Evolutionary conservation across 306 rosid species (phyloP), one percentile per base, ranked within the genome.

Genomic region (Pterocarpus macrocarpus): DNA sequence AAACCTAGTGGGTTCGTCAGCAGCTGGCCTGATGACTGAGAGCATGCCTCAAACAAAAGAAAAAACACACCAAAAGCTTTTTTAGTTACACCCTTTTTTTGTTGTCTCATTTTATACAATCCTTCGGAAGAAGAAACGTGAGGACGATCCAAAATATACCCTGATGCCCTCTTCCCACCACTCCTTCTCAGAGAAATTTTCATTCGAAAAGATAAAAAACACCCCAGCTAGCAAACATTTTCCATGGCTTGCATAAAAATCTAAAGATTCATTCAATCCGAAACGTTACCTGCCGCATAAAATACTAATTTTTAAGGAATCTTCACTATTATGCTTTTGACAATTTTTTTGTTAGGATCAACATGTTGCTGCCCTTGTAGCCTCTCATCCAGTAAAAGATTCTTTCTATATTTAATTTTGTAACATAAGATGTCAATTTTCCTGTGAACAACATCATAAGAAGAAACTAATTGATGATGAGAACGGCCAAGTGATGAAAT

Each of bases 1-100:
- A 84, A 78, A 76, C 32, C 73, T 87, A 91, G 96, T 93, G 97
- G 95, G 53, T 59, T 83, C 81, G 96, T 89, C 91, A 92, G 93
- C 90, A 89, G 73, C 62, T 57, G 70, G 72, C 55, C 69, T 53
- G 74, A 43, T 7, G 59, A 49, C 22, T 64, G 71, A 80, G 76
- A 75, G 94, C 97, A 84, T 91, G 95, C 90, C 88, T 81, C 45
- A 61, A 55, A 55, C 61, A 55, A 79, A 35, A 87, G 80, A 70
- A 65, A 75, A 63, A 87, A 73, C 76, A 86, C 58, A 80, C 55
- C 62, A 87, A 79, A 88, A 81, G 80, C 87, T 71, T 86, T 85
- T 58, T 63, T 68, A 17, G 75, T 80, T 62, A 43, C 83, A 73
- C 67, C 83, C 82, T 5, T 13, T 55, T 88, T 84, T 75, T 83